Evolutionary conservation across 2,329 filamentous ascomycete species (phyloP), one percentile per base, ranked within the genome.

Genomic region (Hysterium pulicare): DNA sequence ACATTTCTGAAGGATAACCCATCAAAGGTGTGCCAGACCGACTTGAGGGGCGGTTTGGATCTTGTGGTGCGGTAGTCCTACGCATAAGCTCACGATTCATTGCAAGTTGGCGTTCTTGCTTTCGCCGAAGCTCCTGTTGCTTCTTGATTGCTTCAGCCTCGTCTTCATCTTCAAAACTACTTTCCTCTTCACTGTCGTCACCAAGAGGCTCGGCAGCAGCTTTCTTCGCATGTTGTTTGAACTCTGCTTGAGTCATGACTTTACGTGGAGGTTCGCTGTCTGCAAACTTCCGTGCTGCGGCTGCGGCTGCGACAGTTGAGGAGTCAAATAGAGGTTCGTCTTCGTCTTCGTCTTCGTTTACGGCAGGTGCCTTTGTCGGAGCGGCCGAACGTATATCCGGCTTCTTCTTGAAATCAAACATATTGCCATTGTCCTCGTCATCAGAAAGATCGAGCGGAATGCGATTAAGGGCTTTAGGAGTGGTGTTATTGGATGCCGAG

Each of bases 1-100:
- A 67, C 4, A 54, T 58, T 38, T 66, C 62, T 1, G 63, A 64
- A 7, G 62, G 62, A 38, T 65, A 67, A 8, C 61, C 61, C 48
- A 52, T 61, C 26, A 46, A 42, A 23, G 51, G 40, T 2, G 46
- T 40, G 16, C 55, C 58, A 13, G 45, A 45, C n/a, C 47, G 41
- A 39, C 48, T 59, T 16, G 51, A 47, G 5, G 54, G 48, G 11
- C 50, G 42, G 17, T 44, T 54, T 28, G 24, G 13, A 21, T 47
- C 48, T 11, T 42, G 47, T 13, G 60, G 52, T 7, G 57, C 55
- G n/a, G 56, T 62, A 10, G 61, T 66, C n/a, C 60, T 60, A 33
- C 57, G 57, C 57, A 67, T 59, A 17, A 56, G 50, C 31, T 64
- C 60, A 11, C 63, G 53, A 10, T 61, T 59, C 37, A 64, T 55